Evolutionary conservation across 2,329 filamentous ascomycete genomes (phyloP).

Genomic region (Neofusicoccum laricinum): DNA sequence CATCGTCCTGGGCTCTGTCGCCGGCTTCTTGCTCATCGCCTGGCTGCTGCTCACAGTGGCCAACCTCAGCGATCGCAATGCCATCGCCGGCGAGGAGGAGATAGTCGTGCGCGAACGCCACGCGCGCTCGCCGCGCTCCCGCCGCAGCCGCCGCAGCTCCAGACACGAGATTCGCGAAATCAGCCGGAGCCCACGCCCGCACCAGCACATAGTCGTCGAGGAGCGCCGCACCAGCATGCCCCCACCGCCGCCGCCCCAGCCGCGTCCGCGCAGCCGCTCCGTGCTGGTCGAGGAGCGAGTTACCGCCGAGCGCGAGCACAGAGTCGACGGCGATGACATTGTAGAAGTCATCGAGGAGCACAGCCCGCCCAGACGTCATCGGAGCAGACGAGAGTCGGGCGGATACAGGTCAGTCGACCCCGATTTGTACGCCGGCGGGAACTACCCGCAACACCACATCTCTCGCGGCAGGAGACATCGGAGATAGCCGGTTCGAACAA

Average conservation of each 20-base stretch:
- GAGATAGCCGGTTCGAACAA: neutral
- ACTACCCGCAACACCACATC: constrained; percentile 20
- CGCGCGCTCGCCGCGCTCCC: constrained; percentile 27
- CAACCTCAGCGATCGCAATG: constrained; percentile 32
- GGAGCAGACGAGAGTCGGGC: constrained; percentile 39
- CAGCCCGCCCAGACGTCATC: constrained; percentile 39
- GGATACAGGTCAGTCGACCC: constrained; percentile 50
- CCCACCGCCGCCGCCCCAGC: constrained; percentile 21
- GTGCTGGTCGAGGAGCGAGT: constrained; percentile 45
- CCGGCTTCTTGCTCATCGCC: constrained; percentile 52
- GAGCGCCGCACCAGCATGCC: constrained; percentile 24
- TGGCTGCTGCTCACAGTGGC: constrained; percentile 49
- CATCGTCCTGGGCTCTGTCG: constrained; percentile 56
- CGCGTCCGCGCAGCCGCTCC: constrained; percentile 30
- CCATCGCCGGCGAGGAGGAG: constrained; percentile 54
- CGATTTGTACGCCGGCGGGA: constrained; percentile 36
- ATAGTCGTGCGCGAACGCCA: constrained; percentile 49
- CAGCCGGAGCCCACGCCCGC: constrained; percentile 35
- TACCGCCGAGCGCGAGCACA: constrained; percentile 16
- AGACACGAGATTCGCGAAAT: constrained; percentile 35
- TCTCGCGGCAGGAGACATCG: constrained; percentile 19
- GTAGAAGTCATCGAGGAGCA: constrained; percentile 60
- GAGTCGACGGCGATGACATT: constrained; percentile 52
- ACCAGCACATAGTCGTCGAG: constrained; percentile 38
- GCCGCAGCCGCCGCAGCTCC: constrained; percentile 30